These are phyloP conservation scores for Hirsutella rhossiliensis DNA, from an alignment of 2,329 filamentous ascomycete genomes.

Conservation along the genomic window DNA sequence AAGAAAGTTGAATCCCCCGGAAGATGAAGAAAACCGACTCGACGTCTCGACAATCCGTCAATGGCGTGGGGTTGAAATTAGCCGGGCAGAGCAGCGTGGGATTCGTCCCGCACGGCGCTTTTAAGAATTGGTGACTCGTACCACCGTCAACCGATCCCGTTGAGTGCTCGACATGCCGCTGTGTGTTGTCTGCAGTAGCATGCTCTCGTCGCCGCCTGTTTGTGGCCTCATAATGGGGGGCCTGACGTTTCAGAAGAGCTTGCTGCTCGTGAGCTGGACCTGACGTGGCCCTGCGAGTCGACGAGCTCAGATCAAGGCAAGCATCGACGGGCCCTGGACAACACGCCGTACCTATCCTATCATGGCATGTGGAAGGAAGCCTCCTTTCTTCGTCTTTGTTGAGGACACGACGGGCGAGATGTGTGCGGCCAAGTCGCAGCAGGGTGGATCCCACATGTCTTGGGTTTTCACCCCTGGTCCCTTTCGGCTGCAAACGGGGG, in stretches of 20 bases:
- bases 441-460: no score
- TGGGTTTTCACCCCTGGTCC: no score
- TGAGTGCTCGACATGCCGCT: constrained; percentile 45
- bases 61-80: constrained; percentile 43
- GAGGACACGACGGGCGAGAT: no score
- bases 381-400: no score
- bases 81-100: constrained; percentile 41
- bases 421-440: no score
- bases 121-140: constrained; percentile 52
- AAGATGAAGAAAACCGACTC: constrained; percentile 42
- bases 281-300: no score
- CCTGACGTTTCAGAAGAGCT: neutral
- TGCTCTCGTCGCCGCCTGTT: neutral
- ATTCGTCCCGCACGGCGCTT: constrained; percentile 36
- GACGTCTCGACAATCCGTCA: constrained; percentile 23
- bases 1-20: constrained; percentile 46
- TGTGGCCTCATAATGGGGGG: neutral
- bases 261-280: neutral
- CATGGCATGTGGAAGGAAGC: no score
- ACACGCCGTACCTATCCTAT: no score
- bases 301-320: no score
- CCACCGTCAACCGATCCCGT: constrained; percentile 48
- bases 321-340: no score
- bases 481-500: no score
- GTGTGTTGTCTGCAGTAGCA: neutral